Percentiles rank a stretch among this genome's conserved stretches.
Conservation (phyloP, 2,329 filamentous ascomycete genomes). For the Phialemonium atrogriseum region DNA sequence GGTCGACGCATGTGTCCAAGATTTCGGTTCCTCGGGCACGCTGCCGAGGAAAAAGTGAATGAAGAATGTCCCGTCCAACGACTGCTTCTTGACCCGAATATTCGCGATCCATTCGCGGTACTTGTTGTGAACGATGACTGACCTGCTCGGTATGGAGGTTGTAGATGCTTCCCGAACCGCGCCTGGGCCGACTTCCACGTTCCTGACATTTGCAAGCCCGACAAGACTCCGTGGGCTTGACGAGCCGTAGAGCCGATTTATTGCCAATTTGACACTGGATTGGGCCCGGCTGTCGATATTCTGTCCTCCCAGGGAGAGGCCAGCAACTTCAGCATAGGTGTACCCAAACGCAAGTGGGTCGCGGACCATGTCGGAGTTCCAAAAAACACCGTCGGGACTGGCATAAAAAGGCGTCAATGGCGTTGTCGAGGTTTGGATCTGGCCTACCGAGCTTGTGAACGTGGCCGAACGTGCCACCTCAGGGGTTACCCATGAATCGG, state of each 20-base stretch:
- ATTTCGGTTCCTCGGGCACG: conserved; percentile 29
- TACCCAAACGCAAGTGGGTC: conserved; percentile 60
- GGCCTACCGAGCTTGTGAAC: conserved; percentile 49
- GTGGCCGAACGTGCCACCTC: conserved; percentile 47
- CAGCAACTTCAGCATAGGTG: conserved; percentile 59
- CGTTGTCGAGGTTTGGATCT: conserved; percentile 45
- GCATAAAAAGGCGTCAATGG: conserved; percentile 61
- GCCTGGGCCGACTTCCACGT: too few relatives aligned
- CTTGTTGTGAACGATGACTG: conserved; percentile 26
- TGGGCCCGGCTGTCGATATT: conserved; percentile 24
- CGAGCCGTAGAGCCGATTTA: conserved; percentile 56
- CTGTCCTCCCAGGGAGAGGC: conserved; percentile 20
- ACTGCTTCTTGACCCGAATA: conserved; percentile 52
- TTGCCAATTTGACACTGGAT: conserved; percentile 34
- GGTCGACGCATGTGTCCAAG: conserved; percentile 45
- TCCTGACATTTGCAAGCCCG: too few relatives aligned
- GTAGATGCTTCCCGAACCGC: too few relatives aligned
- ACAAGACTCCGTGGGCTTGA: conserved; percentile 28
- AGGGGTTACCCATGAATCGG: conserved; percentile 55
- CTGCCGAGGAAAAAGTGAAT: conserved; percentile 62
- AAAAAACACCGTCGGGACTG: conserved; percentile 50
- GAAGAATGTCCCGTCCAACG: conserved; percentile 51
- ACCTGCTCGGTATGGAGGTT: conserved; percentile 1
- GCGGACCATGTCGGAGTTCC: conserved; percentile 56
- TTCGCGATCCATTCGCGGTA: conserved; percentile 63